These are phyloP conservation scores for Globisporangium yorkense DNA, from an alignment of 352 stramenopile species.

Conservation along the genomic window DNA sequence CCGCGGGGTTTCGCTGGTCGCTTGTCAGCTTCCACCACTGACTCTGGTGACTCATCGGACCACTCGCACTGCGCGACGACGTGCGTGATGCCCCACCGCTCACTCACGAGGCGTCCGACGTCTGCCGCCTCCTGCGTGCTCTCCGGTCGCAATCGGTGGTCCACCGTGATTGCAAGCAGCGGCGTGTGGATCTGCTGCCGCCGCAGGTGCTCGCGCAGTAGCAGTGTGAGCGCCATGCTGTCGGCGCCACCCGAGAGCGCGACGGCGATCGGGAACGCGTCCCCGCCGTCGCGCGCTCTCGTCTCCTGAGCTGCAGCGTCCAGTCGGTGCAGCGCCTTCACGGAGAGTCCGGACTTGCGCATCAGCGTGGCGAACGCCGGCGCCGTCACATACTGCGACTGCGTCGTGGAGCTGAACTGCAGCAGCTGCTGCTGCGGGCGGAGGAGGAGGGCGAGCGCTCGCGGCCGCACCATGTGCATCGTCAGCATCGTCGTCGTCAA, in stretches of 20 bases:
- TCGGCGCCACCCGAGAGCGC: slow-evolving; percentile 73
- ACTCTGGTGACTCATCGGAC: slow-evolving; percentile 13
- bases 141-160: slow-evolving; percentile 63
- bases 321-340: slow-evolving; percentile 31
- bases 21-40: background rate
- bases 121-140: slow-evolving; percentile 54
- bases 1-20: slow-evolving; percentile 28
- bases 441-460: background rate
- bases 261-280: slow-evolving; percentile 52
- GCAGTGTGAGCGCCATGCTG: slow-evolving; percentile 74
- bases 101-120: slow-evolving; percentile 37
- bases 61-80: slow-evolving; percentile 53
- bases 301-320: slow-evolving; percentile 18
- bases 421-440: background rate
- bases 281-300: background rate
- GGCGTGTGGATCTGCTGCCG: slow-evolving; percentile 41
- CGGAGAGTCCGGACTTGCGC: slow-evolving; percentile 31
- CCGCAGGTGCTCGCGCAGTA: slow-evolving; percentile 60
- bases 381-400: slow-evolving; percentile 20
- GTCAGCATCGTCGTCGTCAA: background rate
- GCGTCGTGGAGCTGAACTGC: too few species aligned
- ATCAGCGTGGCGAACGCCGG: slow-evolving; percentile 28
- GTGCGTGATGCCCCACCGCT: slow-evolving; percentile 41
- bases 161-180: slow-evolving; percentile 75
- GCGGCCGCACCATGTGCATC: background rate